phyloP scores from a whole-genome alignment of 139 green algal genomes.

The Chlorella sp. region DNA sequence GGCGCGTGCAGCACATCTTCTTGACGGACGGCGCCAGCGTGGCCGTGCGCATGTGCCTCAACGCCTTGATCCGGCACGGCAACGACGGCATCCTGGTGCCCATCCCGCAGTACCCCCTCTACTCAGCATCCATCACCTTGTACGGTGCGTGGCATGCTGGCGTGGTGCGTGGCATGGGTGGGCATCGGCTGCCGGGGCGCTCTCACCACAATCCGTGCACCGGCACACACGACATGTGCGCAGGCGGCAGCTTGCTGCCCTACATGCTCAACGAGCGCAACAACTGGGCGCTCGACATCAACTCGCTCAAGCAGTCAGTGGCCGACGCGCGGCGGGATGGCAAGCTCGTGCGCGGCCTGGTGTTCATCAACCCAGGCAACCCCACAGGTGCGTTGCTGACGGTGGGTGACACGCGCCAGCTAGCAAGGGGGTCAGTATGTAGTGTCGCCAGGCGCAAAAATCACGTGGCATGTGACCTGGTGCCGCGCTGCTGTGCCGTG shows the following conservation, averaged over 20 bases:
- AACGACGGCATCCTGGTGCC: slow-evolving; percentile 65
- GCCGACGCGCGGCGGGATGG: slow-evolving; percentile 39
- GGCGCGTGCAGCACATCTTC: slow-evolving; percentile 63
- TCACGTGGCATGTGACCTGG: too few species aligned
- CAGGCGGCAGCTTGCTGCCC: slow-evolving; percentile 58
- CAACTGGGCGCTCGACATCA: slow-evolving; percentile 52
- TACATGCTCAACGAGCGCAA: slow-evolving; percentile 71
- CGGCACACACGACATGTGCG: not conserved
- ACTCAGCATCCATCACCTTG: slow-evolving; percentile 77
- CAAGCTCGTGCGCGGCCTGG: slow-evolving; percentile 66
- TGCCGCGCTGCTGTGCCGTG: not conserved
- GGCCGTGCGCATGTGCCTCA: slow-evolving; percentile 62
- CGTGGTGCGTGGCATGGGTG: too few species aligned
- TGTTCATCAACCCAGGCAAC: slow-evolving; percentile 93
- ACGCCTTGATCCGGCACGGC: slow-evolving; percentile 54
- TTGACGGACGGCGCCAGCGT: slow-evolving; percentile 79
- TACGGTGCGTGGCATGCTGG: too few species aligned
- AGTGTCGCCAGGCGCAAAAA: too few species aligned
- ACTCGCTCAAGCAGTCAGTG: slow-evolving; percentile 27
- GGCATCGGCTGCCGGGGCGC: too few species aligned
- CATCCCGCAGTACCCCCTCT: slow-evolving; percentile 90
- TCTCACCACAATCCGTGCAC: too few species aligned
- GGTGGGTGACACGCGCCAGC: too few species aligned
- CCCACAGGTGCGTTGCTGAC: slow-evolving; percentile 57
- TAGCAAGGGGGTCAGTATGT: too few species aligned